phyloP scores from a whole-genome alignment of 352 stramenopile genomes.

The Labyrinthula sp. region DNA sequence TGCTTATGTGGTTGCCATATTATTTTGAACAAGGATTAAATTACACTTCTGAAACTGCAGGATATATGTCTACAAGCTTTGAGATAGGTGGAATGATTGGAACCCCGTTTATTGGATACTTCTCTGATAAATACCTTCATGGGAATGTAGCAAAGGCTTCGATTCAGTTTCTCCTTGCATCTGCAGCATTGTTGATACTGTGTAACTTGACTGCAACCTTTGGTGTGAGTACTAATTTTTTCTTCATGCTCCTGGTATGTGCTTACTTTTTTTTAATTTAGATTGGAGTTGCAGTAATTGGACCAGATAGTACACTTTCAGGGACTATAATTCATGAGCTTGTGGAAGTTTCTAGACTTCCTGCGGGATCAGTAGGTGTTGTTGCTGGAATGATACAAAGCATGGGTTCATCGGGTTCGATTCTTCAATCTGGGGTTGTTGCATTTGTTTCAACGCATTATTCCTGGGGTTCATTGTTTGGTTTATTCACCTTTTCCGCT shows the following conservation, averaged over 20 bases:
- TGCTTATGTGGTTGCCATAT: slow-evolving; percentile 28
- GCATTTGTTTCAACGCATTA: slow-evolving; percentile 12
- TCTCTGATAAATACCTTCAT: slow-evolving; percentile 10
- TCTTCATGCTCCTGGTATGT: slow-evolving; percentile 27
- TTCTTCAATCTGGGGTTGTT: slow-evolving; percentile 21
- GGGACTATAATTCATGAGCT: slow-evolving; percentile 24
- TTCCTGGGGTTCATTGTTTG: slow-evolving; percentile 18
- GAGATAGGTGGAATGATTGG: slow-evolving; percentile 19
- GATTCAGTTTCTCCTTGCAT: slow-evolving; percentile 8
- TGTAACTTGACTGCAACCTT: slow-evolving; percentile 3
- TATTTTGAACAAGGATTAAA: slow-evolving; percentile 25
- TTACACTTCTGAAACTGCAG: slow-evolving; percentile 6
- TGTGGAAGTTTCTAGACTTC: slow-evolving; percentile 3
- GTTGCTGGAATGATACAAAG: slow-evolving; percentile 11
- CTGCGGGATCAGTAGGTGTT: slow-evolving; percentile 3
- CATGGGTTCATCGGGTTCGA: slow-evolving; percentile 2
- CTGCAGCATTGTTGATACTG: slow-evolving; percentile 12
- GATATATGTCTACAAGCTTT: slow-evolving; percentile 24
- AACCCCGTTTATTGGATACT: slow-evolving; percentile 27
- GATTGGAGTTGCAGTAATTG: slow-evolving; percentile 26
- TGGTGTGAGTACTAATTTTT: slow-evolving; percentile 4
- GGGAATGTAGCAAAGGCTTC: slow-evolving; percentile 6
- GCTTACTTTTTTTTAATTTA: too few species aligned
- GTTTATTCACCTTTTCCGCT: slow-evolving; percentile 14
- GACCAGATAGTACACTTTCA: slow-evolving; percentile 14